Evolutionary conservation across 1,284 basidiomycete genomes (phyloP).

Genomic region (Boletus sp.): DNA sequence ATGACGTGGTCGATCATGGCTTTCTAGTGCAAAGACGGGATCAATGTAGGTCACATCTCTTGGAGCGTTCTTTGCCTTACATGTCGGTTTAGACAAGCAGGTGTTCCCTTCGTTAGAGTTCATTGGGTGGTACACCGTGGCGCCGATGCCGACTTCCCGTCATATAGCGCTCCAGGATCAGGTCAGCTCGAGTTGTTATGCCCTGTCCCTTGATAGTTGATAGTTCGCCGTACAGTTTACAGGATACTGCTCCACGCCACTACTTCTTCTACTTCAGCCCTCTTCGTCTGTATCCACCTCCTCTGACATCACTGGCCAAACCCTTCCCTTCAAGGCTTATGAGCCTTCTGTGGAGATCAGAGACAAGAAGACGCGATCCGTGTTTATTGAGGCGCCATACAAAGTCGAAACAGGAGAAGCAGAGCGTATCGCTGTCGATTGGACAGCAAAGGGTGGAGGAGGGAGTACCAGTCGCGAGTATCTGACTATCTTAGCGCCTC

Average conservation of each 20-base stretch:
- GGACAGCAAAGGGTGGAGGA: slow-evolving; percentile 87
- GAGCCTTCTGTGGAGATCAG: slow-evolving; percentile 84
- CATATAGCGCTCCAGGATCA: slow-evolving; percentile 88
- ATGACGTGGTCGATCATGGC: slow-evolving; percentile 67
- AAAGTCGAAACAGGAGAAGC: slow-evolving; percentile 98
- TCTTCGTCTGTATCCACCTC: slow-evolving; percentile 47
- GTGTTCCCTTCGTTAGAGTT: slow-evolving; percentile 97
- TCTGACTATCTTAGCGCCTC: background rate
- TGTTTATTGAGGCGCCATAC: slow-evolving; percentile 81
- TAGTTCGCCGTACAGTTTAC: slow-evolving; percentile 52
- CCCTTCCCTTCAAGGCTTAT: slow-evolving; percentile 85
- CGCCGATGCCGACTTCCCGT: slow-evolving; percentile 61
- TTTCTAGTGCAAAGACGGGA: slow-evolving; percentile 84
- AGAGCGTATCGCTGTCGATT: slow-evolving; percentile 97
- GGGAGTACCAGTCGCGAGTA: slow-evolving; percentile 74
- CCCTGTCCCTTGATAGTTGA: background rate
- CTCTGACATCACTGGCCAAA: slow-evolving; percentile 60
- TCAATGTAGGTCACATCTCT: slow-evolving; percentile 66
- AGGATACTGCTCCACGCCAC: slow-evolving; percentile 69
- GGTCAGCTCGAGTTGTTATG: slow-evolving; percentile 41
- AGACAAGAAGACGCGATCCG: slow-evolving; percentile 71
- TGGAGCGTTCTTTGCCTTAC: slow-evolving; percentile 9
- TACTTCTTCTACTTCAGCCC: slow-evolving; percentile 72
- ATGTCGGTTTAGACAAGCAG: slow-evolving; percentile 75
- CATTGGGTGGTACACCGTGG: slow-evolving; percentile 96